Base-by-base conservation (phyloP, 2,329 filamentous ascomycete species). In the Aspergillus sp. region DNA sequence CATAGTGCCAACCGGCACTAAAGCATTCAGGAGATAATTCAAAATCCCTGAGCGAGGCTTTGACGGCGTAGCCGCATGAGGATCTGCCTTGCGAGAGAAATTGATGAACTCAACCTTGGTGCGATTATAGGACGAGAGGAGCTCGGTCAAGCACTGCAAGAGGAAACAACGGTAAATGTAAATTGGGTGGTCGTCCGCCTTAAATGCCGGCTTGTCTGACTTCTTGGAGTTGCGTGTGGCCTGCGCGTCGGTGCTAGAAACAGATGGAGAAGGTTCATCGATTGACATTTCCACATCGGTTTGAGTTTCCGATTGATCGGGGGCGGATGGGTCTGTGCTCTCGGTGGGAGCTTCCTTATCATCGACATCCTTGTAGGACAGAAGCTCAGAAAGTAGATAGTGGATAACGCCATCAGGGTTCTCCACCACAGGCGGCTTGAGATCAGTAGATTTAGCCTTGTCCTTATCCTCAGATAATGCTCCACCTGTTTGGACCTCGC, bases 91-190 rank as follows among this genome's bases (percentile, higher is more conserved):
- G 62, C 94, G 89, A 66, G 96, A 98, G 80, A 97, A 99, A 75
- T 97, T 98, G 81, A 99, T 97, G 73, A 99, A 98, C 73, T 99
- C 96, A 47, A 99, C 87, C 82, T 99, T 99, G 8, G 92, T 91
- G 57, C 92, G 88, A 68, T 92, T 96, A 79, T 98, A 99, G 70
- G 90, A 96, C 59, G 90, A 88, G 13, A 99, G 82, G 13, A 99
- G 85, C 76, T 99, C 95, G 0, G 92, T 89, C 41, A 99, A 81
- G 70, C 93, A 96, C 72, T 95, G 92, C 32, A 99, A 84, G 54
- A 99, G 81, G 80, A 98, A 97, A 79, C 94, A 97, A 51, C 95
- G 88, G 72, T 98, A 99, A 56, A 98, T 89, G 78, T 96, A 99
- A 62, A 96, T 97, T 0, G 93, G 92, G 74, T 99, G 92, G 36